These are phyloP conservation scores for Wickerhamomyces strasburgensis DNA, from an alignment of 805 yeast species.

Conservation along the genomic window DNA sequence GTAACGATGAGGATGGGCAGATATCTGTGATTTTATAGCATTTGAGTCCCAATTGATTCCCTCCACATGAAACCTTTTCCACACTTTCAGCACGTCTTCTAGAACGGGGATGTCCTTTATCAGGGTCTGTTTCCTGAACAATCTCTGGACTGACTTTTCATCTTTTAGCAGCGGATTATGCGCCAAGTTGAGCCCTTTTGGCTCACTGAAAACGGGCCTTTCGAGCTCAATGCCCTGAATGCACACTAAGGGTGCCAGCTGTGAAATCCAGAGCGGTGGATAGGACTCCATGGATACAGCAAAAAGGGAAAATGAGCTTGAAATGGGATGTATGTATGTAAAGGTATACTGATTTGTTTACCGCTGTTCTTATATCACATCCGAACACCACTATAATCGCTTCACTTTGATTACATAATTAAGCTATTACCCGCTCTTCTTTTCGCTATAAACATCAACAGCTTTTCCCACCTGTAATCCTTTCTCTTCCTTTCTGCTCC, in stretches of 20 bases:
- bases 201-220: conserved; percentile 1
- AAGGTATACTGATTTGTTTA: too few relatives aligned
- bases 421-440: too few relatives aligned
- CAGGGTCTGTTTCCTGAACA: conserved; percentile 11
- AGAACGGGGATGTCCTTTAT: conserved; percentile 9
- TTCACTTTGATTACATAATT: too few relatives aligned
- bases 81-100: conserved; percentile 25
- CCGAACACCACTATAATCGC: too few relatives aligned
- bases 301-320: too few relatives aligned
- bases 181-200: conserved; percentile 5
- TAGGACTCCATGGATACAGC: conserved; percentile 43
- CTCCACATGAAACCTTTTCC: conserved; percentile 27
- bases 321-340: too few relatives aligned
- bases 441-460: neutral
- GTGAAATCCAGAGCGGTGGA: conserved; percentile 29
- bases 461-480: neutral
- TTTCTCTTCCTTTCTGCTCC: neutral
- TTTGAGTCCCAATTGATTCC: conserved; percentile 25
- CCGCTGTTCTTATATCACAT: too few relatives aligned
- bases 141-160: conserved; percentile 8
- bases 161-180: conserved; percentile 3
- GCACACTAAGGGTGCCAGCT: conserved; percentile 36
- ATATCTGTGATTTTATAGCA: conserved; percentile 19
- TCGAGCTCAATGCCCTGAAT: conserved; percentile 36
- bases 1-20: conserved; percentile 24